phyloP scores from a whole-genome alignment of 75 land plant genomes.

The Cryptomeria japonica region DNA sequence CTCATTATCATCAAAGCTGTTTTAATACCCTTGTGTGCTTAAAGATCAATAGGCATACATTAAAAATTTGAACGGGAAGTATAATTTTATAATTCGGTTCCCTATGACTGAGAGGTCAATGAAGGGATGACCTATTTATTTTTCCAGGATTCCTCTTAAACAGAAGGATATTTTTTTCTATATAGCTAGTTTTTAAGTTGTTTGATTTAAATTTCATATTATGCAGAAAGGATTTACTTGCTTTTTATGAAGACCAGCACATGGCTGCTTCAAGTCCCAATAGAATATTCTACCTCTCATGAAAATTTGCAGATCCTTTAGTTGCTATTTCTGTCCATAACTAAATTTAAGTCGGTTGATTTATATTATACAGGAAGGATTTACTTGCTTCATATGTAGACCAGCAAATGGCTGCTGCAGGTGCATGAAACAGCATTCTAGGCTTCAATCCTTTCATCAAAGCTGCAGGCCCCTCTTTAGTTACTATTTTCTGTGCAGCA shows the following conservation, averaged over 20 bases:
- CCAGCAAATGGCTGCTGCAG: constrained; percentile 57
- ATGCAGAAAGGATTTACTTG: constrained; percentile 35
- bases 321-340: constrained; percentile 18
- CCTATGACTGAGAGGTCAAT: neutral
- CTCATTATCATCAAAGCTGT: neutral
- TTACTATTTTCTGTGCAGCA: constrained; percentile 24
- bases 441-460: constrained; percentile 41
- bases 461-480: constrained; percentile 33
- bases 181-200: neutral
- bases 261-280: constrained; percentile 51
- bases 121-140: neutral
- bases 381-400: constrained; percentile 53
- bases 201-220: constrained; percentile 2
- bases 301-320: constrained; percentile 26
- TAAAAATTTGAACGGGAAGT: neutral
- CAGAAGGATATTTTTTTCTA: neutral
- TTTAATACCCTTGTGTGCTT: neutral
- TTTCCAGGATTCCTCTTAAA: neutral
- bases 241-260: constrained; percentile 51
- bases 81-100: neutral
- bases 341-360: neutral
- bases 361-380: constrained; percentile 18
- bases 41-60: neutral
- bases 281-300: constrained; percentile 35
- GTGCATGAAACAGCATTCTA: constrained; percentile 44